Evolutionary conservation across 2,329 filamentous ascomycete genomes (phyloP), one percentile per base, ranked within the genome.

Genomic region (Pseudogymnoascus sp.): DNA sequence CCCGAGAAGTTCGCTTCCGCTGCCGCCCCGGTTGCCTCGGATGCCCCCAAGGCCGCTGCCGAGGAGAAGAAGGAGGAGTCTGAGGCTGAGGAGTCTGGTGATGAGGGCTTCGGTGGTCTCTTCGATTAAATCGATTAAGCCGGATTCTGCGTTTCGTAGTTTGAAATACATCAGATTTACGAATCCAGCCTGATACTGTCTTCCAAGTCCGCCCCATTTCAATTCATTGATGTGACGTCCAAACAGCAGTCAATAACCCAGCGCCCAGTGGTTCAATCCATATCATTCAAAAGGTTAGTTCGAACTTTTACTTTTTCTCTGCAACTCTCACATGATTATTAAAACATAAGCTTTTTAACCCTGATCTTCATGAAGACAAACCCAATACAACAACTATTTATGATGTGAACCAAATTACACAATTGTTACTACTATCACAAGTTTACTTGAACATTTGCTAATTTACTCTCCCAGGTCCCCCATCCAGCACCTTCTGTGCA

Each of bases 1-100:
- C 95, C 95, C 70, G 94, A 99, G 61, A 91, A 91, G 61, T 99
- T 97, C 77, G 94, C 93, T 67, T 76, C 90, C 57, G 82, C 92
- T 68, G 91, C 88, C 68, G 91, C 93, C 62, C 84, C 75, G 67
- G 80, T 84, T 61, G 78, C 78, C 60, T 74, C 77, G 57, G 76
- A 77, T 64, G 78, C 77, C 65, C 77, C 75, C 61, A 81, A 78
- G 65, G 80, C 76, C 60, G 79, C 76, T 58, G 78, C 77, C 65
- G 80, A 82, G 70, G 81, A 84, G 72, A 80, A 85, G 73, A 80
- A 85, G 74, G 81, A 85, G 71, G 83, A 87, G 71, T 81, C 84
- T 68, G 80, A 86, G 70, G 86, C 87, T 67, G 83, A 87, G 69
- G 83, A 85, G 66, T 87, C 78, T 70, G 81, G 81, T 63, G 83